These are phyloP conservation scores for Helotiales sp. DNA, from an alignment of 2,329 filamentous ascomycete species.

Conservation along the genomic window DNA sequence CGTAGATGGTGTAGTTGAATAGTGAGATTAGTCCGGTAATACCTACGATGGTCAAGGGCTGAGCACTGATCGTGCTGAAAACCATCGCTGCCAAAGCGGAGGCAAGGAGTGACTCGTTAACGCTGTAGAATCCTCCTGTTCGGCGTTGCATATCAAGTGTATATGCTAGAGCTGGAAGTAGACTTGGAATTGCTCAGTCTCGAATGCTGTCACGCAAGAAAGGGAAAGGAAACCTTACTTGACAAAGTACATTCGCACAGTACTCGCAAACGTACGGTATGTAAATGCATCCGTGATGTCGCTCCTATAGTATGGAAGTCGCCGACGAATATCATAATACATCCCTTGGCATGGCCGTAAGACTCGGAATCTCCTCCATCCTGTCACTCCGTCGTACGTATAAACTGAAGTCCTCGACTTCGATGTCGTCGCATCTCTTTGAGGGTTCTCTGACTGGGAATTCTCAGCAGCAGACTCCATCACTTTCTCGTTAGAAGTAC, in stretches of 20 bases:
- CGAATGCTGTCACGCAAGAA: neutral
- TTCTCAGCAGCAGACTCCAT: neutral
- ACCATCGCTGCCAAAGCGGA: constrained; percentile 60
- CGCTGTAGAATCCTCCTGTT: constrained; percentile 59
- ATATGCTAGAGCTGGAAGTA: constrained; percentile 63
- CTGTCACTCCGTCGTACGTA: constrained; percentile 8
- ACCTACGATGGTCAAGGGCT: constrained; percentile 61
- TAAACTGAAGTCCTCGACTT: neutral
- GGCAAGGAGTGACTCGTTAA: constrained; percentile 61
- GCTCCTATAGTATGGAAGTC: constrained; percentile 50
- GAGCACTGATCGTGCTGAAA: constrained; percentile 56
- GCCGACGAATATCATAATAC: constrained; percentile 15
- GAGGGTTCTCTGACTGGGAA: neutral
- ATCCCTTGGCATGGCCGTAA: constrained; percentile 16
- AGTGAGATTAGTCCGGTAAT: constrained; percentile 59
- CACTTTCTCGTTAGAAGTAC: neutral
- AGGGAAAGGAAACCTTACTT: constrained; percentile 47
- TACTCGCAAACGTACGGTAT: constrained; percentile 59
- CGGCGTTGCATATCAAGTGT: constrained; percentile 62
- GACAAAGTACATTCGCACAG: constrained; percentile 63
- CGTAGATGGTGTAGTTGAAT: constrained; percentile 65
- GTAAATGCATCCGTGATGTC: constrained; percentile 60
- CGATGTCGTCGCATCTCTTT: neutral
- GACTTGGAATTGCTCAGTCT: constrained; percentile 39
- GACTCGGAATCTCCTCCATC: constrained; percentile 14